Conservation (phyloP, 306 rosid genomes). For the Elaeagnus macrophylla region DNA sequence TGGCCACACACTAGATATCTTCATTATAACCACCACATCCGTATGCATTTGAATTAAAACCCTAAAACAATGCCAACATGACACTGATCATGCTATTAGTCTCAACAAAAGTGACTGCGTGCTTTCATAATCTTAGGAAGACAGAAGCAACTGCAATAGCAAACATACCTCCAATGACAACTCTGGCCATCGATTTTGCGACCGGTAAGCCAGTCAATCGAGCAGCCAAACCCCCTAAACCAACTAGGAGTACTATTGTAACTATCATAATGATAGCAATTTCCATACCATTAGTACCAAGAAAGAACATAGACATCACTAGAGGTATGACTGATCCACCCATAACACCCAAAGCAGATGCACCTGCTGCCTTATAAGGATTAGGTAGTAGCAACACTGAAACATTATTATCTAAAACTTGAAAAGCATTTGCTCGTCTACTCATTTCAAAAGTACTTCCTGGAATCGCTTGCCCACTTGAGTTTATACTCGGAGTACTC, state of each 20-base stretch:
- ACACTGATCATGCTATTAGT: no score
- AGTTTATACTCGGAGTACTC: neutral
- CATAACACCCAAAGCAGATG: constrained; percentile 21
- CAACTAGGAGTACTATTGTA: constrained; percentile 8
- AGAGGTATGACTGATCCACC: constrained; percentile 19
- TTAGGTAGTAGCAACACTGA: constrained; percentile 4
- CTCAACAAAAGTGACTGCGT: no score
- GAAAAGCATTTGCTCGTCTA: no score
- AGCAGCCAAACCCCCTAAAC: constrained; percentile 15
- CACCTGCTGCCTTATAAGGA: constrained; percentile 18
- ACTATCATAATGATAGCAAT: constrained; percentile 7
- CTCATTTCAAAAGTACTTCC: no score
- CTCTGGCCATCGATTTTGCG: constrained; percentile 12
- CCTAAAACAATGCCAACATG: no score
- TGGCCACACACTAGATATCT: no score
- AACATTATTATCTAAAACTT: no score
- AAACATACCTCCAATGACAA: constrained; percentile 22
- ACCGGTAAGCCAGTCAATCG: constrained; percentile 11
- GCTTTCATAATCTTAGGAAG: constrained; percentile 6
- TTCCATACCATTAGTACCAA: neutral
- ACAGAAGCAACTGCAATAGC: constrained; percentile 15
- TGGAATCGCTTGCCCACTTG: neutral
- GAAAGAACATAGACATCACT: neutral
- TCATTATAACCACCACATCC: no score
- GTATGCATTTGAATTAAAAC: no score